phyloP scores from a whole-genome alignment of 2,329 filamentous ascomycete genomes.

The Chrysoporthe deuterocubensis region DNA sequence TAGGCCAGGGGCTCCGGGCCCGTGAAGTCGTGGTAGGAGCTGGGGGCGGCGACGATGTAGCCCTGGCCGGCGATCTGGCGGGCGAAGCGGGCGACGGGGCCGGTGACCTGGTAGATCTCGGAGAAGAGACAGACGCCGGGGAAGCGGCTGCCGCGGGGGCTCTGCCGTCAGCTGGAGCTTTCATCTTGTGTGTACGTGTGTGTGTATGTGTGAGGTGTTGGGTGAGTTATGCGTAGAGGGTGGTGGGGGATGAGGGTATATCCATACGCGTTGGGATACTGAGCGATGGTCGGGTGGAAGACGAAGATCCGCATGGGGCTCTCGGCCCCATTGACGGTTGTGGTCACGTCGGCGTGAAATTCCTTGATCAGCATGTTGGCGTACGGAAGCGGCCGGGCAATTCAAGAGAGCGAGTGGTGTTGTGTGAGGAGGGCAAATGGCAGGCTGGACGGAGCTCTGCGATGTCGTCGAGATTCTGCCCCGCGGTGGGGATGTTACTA shows the following conservation, averaged over 20 bases:
- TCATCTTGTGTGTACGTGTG: too few species aligned
- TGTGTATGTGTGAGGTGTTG: too few species aligned
- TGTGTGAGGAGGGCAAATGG: too few species aligned
- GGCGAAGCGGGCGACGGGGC: constrained; percentile 85
- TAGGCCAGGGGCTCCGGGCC: constrained; percentile 83
- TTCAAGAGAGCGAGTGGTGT: not conserved
- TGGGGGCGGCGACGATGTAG: constrained; percentile 90
- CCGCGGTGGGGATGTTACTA: constrained; percentile 11
- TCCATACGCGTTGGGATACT: constrained; percentile 80
- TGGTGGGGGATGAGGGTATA: not conserved
- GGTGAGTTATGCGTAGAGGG: too few species aligned
- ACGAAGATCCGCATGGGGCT: constrained; percentile 72
- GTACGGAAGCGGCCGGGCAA: too few species aligned
- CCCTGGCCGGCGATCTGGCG: constrained; percentile 90
- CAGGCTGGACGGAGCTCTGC: not conserved
- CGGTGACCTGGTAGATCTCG: constrained; percentile 83
- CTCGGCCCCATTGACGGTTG: constrained; percentile 56
- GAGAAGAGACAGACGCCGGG: constrained; percentile 88
- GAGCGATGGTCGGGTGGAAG: constrained; percentile 83
- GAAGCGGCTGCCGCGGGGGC: constrained; percentile 57
- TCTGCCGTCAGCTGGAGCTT: too few species aligned
- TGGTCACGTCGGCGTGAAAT: constrained; percentile 54
- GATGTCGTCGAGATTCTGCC: constrained; percentile 12
- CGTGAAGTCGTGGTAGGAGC: constrained; percentile 91
- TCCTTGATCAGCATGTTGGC: constrained; percentile 58